These are phyloP conservation scores for Acidiella bohemica DNA, from an alignment of 495 filamentous ascomycete genomes.

Conservation along the genomic window DNA sequence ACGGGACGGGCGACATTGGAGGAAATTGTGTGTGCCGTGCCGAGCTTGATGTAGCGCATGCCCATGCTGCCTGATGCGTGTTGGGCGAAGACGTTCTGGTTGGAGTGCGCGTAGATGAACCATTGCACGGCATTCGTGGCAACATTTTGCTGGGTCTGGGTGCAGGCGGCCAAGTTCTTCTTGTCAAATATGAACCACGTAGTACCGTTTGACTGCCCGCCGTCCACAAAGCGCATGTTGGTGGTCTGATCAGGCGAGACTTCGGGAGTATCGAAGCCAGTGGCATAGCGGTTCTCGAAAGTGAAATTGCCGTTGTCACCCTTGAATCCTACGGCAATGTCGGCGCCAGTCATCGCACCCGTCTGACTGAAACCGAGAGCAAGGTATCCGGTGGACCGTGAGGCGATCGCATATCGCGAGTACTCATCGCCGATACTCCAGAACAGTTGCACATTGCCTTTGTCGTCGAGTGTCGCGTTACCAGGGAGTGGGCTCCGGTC, in stretches of 20 bases:
- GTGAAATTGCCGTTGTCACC: conserved; percentile 3
- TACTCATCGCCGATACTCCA: conserved; percentile 8
- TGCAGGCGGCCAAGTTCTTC: conserved; percentile 7
- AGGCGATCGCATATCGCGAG: conserved; percentile 4
- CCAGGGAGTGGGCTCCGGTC: conserved; percentile 1
- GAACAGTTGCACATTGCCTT: conserved; percentile 10
- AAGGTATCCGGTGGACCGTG: conserved; percentile 7
- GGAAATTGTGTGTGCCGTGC: conserved; percentile 5
- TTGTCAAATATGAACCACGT: conserved; percentile 8
- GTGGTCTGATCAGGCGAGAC: conserved; percentile 4
- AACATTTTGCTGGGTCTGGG: not conserved
- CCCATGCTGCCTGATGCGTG: conserved; percentile 3
- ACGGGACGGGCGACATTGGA: not conserved
- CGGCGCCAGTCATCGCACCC: conserved; percentile 10
- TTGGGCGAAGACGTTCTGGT: conserved; percentile 4
- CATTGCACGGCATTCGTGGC: conserved; percentile 6
- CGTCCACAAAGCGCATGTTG: conserved; percentile 6
- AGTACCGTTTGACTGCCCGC: conserved; percentile 1
- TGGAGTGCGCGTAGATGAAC: conserved; percentile 9
- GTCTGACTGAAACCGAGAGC: conserved; percentile 10
- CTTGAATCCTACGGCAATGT: conserved; percentile 8
- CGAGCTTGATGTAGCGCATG: conserved; percentile 8
- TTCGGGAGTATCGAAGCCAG: conserved; percentile 4
- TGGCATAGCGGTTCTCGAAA: conserved; percentile 7
- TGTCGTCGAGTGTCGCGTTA: conserved; percentile 5